Percentiles rank a stretch among this genome's conserved stretches.
Evolutionary conservation across 106 monocot genomes (phyloP).

Genomic region (Triglochin maritima): DNA sequence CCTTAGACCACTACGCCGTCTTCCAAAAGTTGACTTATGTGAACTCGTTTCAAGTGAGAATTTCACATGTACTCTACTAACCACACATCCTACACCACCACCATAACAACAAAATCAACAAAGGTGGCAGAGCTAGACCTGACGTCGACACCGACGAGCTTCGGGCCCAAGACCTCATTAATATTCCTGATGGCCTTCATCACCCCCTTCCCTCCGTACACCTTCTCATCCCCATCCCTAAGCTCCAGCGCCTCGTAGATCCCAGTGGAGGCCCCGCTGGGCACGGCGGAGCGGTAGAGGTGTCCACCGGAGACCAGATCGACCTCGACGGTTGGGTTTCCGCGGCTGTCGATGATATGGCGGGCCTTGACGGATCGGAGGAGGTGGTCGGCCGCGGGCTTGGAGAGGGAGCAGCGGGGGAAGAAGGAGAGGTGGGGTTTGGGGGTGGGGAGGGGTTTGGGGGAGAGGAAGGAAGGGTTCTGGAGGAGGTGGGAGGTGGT

Average conservation of each 20-base stretch:
- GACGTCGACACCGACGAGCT: constrained; percentile 74
- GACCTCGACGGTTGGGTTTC: constrained; percentile 94
- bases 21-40: too few species aligned
- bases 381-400: constrained; percentile 10
- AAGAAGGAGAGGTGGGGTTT: not conserved
- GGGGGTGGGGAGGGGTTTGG: constrained; percentile 3
- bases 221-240: constrained; percentile 68
- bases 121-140: constrained; percentile 24
- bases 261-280: constrained; percentile 93
- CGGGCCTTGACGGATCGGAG: constrained; percentile 56
- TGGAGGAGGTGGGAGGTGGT: not conserved
- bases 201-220: constrained; percentile 89
- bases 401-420: constrained; percentile 24
- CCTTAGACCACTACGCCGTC: too few species aligned
- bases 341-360: constrained; percentile 92
- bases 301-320: constrained; percentile 46
- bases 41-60: too few species aligned
- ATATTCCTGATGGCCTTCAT: constrained; percentile 65
- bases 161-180: constrained; percentile 65
- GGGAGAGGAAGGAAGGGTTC: constrained; percentile 4
- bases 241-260: constrained; percentile 94
- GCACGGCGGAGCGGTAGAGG: constrained; percentile 77
- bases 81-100: too few species aligned
- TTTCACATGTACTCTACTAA: too few species aligned
- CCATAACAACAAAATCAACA: not conserved